Evolutionary conservation across 2,329 filamentous ascomycete genomes (phyloP), one percentile per base, ranked within the genome.

Genomic region (Raffaelea arxii): DNA sequence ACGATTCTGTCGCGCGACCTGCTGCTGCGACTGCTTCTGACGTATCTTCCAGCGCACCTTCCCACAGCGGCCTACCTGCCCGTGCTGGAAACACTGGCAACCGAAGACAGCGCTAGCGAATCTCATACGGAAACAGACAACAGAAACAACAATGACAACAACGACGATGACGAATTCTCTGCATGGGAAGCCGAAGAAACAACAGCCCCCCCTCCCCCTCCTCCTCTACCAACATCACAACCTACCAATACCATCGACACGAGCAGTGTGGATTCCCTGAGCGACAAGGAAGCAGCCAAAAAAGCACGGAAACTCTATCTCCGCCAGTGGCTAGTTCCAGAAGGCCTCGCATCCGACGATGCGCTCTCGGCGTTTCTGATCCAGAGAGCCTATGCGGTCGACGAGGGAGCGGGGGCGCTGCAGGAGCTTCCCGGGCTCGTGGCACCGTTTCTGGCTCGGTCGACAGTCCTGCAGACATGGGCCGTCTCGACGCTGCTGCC

Each of bases 21-120:
- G 14, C 60, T 86, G 22, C 70, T 92, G 48, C 80, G 83, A 39
- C 80, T 92, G 45, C 65, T 94, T 21, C 72, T 94, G 40, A 86
- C 82, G 19, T 86, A 83, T 58, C 71, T 94, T 1, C 87, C 88
- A 23, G 86, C 91, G 62, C 82, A 75, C 38, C 59, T 79, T 5
- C 75, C 75, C 5, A 79, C 86, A 5, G 64, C 64, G n/a, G 60
- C 69, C 40, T 90, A 90, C 58, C 67, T 77, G 18, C 66, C 67
- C 14, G 75, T 86, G 44, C 58, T 89, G 18, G 63, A 74, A 54
- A 72, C 78, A 44, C 65, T 89, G 50, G 70, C 68, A 36, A 65
- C 66, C 4, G 68, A 67, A 44, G 62, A 71, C 19, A 66, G 75
- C 36, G 61, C 66, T 6, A 23, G 37, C 37, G 27, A 18, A 7